Base-by-base conservation (phyloP, 306 rosid species). In the Dryas octopetala region DNA sequence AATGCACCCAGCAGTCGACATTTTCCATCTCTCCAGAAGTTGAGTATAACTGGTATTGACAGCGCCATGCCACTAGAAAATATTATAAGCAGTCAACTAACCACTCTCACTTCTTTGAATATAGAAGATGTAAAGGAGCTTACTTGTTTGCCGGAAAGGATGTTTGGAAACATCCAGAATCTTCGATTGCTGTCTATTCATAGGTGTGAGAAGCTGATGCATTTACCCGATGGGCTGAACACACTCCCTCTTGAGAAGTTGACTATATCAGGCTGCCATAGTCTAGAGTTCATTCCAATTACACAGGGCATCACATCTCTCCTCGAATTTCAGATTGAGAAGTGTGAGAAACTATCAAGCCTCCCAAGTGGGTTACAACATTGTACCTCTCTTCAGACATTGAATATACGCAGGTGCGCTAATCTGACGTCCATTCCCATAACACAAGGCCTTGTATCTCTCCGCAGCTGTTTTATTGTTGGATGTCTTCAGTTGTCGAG, bases 101-200 rank as follows among this genome's bases (percentile, higher is more conserved):
- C 66, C 46, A 62, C 10, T 62, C 66, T 62, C 66, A 62, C 66
- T 32, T 38, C 2, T 62, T 17, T 38, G 5, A 5, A 5, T 62
- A 5, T 0, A 0, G 0, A 0, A 0, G 4, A n/a, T n/a, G 47
- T 62, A 0, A 2, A 6, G 3, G 15, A 5, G 9, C 46, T 61
- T 28, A 12, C 65, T 62, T 38, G 46, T 40, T 17, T 62, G 46
- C 66, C 66, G 0, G 46, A 62, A 11, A 4, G 46, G 45, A 11
- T 38, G 46, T 38, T 62, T 0, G 8, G 1, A 38, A 38, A 62
- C 46, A 62, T 28, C 66, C 32, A 32, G 19, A 32, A 14, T 53
- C 58, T 53, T 53, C 58, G 58, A 53, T 53, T 5, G 1, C 19
- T 53, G 17, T 14, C 16, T 15, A 16, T 53, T 15, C 0, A 6